These are phyloP conservation scores for Ichthyophthirius multifiliis DNA, from an alignment of 169 alveolate species.

Conservation along the genomic window DNA sequence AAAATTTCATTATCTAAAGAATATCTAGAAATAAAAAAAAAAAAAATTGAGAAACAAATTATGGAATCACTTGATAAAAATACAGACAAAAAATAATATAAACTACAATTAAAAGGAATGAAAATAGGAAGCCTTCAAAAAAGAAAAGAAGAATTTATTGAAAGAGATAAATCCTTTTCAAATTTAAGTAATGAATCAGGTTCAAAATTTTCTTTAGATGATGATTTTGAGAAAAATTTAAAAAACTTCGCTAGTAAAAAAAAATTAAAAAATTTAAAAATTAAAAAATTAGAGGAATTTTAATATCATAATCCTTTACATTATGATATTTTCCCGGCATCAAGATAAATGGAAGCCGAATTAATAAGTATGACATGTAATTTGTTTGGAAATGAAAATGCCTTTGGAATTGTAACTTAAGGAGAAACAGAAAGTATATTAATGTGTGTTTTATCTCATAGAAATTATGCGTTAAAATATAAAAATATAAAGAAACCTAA, in stretches of 20 bases:
- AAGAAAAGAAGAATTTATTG: conserved; percentile 40
- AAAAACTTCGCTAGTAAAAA: conserved; percentile 39
- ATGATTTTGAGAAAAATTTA: conserved; percentile 43
- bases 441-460: conserved; percentile 71
- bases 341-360: conserved; percentile 77
- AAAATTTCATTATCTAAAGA: no score
- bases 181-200: conserved; percentile 70
- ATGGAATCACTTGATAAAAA: no score
- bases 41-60: no score
- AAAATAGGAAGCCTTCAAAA: conserved; percentile 31
- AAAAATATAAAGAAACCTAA: conserved; percentile 74
- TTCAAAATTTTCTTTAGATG: conserved; percentile 46
- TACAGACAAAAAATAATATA: conserved; percentile 8
- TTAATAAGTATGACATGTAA: conserved; percentile 71
- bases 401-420: conserved; percentile 76
- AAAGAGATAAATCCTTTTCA: conserved; percentile 35
- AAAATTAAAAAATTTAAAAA: background rate
- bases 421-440: conserved; percentile 85
- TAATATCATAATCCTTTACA: conserved; percentile 63
- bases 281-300: conserved; percentile 39
- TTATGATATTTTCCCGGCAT: conserved; percentile 50
- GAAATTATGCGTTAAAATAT: conserved; percentile 58
- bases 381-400: conserved; percentile 69
- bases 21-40: no score
- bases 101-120: conserved; percentile 47